Evolutionary conservation across 768 basidiomycete genomes (phyloP).

Genomic region (Lactarius indigo): DNA sequence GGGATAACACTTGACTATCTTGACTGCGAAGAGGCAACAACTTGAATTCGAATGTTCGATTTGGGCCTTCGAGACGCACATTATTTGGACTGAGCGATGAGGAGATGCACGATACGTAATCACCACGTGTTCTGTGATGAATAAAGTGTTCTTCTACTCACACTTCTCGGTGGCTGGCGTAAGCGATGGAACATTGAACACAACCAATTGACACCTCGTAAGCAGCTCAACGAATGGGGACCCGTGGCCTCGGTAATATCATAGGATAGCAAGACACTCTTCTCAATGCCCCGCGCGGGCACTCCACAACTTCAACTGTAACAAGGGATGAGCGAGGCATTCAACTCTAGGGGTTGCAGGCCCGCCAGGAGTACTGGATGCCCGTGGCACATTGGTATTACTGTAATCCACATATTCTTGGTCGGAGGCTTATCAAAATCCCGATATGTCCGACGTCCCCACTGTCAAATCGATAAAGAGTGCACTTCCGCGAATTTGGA

Average conservation of each 20-base stretch:
- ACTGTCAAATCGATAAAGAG: background rate
- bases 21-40: background rate
- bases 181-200: background rate
- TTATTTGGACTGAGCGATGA: background rate
- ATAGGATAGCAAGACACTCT: background rate
- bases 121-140: background rate
- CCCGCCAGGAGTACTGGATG: background rate
- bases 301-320: background rate
- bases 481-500: background rate
- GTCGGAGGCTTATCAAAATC: background rate
- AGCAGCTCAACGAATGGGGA: background rate
- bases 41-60: background rate
- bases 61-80: background rate
- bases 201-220: background rate
- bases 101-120: background rate
- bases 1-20: background rate
- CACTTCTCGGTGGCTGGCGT: background rate
- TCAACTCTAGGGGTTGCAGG: background rate
- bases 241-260: background rate
- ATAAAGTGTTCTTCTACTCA: background rate
- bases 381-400: background rate
- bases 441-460: background rate
- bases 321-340: background rate
- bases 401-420: background rate
- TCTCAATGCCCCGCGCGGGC: background rate